Evolutionary conservation across 129 eudicot species (phyloP).

Genomic region (Artemisia annua): DNA sequence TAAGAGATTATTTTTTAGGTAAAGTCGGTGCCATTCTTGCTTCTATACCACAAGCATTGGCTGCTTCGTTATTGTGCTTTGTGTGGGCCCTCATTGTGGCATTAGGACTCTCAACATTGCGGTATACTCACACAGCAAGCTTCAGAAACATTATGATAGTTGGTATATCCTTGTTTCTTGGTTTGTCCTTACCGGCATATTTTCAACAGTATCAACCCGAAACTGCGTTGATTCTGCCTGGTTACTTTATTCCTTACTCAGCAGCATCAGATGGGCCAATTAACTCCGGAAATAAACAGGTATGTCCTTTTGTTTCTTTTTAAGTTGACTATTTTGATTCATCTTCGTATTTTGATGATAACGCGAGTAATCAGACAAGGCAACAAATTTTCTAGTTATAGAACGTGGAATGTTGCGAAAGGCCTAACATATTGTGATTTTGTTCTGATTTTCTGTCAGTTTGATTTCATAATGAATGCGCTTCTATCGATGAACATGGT

Average conservation of each 20-base stretch:
- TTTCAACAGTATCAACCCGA: conserved; percentile 80
- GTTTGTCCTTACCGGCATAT: conserved; percentile 86
- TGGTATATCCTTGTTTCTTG: conserved; percentile 85
- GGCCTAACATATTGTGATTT: conserved; percentile 4
- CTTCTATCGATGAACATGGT: conserved; percentile 90
- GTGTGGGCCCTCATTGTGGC: conserved; percentile 79
- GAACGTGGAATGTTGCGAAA: background rate
- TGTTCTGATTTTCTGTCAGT: conserved; percentile 35
- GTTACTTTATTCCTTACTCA: conserved; percentile 75
- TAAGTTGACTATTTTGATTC: background rate
- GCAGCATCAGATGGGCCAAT: conserved; percentile 96
- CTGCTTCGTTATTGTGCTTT: conserved; percentile 87
- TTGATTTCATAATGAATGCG: conserved; percentile 77
- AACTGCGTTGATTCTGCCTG: conserved; percentile 63
- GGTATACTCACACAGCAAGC: conserved; percentile 69
- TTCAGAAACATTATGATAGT: conserved; percentile 71
- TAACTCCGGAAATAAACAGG: conserved; percentile 60
- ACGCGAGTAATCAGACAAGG: background rate
- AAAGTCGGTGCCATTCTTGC: conserved; percentile 97
- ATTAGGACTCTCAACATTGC: conserved; percentile 73
- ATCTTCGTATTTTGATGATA: conserved; percentile 3
- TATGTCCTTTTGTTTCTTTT: conserved; percentile 28
- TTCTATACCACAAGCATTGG: conserved; percentile 95
- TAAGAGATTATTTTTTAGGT: conserved; percentile 42
- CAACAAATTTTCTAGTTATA: background rate